Evolutionary conservation across 306 rosid genomes (phyloP).

Genomic region (Potentilla sterilis): DNA sequence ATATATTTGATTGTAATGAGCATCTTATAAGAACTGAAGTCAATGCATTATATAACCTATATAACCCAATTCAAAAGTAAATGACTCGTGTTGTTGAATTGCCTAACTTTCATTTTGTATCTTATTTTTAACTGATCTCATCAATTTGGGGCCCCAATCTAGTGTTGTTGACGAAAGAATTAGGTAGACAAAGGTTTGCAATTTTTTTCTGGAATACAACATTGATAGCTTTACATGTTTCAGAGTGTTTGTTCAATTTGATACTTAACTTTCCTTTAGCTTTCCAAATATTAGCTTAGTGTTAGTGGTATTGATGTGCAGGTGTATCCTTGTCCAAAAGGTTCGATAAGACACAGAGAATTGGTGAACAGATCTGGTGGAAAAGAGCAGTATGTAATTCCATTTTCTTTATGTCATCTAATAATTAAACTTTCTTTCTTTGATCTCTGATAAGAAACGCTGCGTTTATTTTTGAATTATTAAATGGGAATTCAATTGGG

Average conservation of each 20-base stretch:
- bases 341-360: conserved; percentile 79
- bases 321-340: conserved; percentile 98
- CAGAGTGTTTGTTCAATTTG: conserved; percentile 5
- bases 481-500: not conserved
- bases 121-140: not conserved
- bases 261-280: not conserved
- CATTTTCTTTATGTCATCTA: conserved; percentile 18
- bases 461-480: not conserved
- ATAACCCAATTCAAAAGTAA: not conserved
- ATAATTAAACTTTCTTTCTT: not conserved
- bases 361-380: conserved; percentile 73
- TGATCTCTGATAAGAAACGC: not conserved
- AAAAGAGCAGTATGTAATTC: conserved; percentile 77
- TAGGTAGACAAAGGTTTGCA: not conserved
- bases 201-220: not conserved
- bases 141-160: not conserved
- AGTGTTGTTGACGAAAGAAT: not conserved
- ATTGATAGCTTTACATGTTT: not conserved
- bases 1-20: not conserved
- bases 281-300: conserved; percentile 13
- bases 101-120: not conserved
- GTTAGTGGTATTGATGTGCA: conserved; percentile 34
- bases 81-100: not conserved
- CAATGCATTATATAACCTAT: not conserved
- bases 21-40: not conserved